These are phyloP conservation scores for Penicillium sp. DNA, from an alignment of 2,329 filamentous ascomycete species.

Conservation along the genomic window DNA sequence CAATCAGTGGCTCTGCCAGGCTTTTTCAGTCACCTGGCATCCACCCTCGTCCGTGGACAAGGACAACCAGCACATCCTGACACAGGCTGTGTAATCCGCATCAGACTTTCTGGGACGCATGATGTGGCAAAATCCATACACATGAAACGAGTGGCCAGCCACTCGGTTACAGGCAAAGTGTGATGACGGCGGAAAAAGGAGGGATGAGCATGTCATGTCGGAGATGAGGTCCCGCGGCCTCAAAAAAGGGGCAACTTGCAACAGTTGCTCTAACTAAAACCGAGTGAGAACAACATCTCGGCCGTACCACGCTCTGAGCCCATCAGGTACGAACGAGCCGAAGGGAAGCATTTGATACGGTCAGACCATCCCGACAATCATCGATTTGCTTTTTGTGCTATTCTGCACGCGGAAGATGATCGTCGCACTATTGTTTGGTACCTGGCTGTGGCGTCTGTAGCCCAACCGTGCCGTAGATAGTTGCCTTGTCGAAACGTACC, in stretches of 20 bases:
- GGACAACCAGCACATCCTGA: neutral
- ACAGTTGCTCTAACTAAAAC: neutral
- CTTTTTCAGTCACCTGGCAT: slow-evolving; percentile 1
- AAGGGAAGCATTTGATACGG: slow-evolving; percentile 5
- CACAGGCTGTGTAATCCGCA: slow-evolving; percentile 6
- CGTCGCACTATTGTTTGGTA: slow-evolving; percentile 8
- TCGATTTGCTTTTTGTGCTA: neutral
- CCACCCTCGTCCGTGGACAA: slow-evolving; percentile 2
- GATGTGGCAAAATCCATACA: slow-evolving; percentile 5
- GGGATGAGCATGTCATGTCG: neutral
- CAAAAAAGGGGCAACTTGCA: neutral
- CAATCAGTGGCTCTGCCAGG: neutral
- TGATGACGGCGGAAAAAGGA: neutral
- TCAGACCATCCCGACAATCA: slow-evolving; percentile 10
- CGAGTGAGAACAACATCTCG: neutral
- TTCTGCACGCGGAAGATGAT: slow-evolving; percentile 14
- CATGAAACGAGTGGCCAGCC: neutral
- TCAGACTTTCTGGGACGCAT: slow-evolving; percentile 1
- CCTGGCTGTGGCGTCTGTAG: slow-evolving; percentile 6
- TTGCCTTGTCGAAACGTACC: slow-evolving; percentile 2
- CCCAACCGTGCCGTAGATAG: slow-evolving; percentile 13
- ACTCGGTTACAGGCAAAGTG: neutral
- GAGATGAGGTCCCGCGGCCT: neutral
- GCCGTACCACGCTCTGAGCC: neutral
- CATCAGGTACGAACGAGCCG: slow-evolving; percentile 1